These are phyloP conservation scores for Gloeopeniophorella convolvens DNA, from an alignment of 768 basidiomycete genomes.

Conservation along the genomic window DNA sequence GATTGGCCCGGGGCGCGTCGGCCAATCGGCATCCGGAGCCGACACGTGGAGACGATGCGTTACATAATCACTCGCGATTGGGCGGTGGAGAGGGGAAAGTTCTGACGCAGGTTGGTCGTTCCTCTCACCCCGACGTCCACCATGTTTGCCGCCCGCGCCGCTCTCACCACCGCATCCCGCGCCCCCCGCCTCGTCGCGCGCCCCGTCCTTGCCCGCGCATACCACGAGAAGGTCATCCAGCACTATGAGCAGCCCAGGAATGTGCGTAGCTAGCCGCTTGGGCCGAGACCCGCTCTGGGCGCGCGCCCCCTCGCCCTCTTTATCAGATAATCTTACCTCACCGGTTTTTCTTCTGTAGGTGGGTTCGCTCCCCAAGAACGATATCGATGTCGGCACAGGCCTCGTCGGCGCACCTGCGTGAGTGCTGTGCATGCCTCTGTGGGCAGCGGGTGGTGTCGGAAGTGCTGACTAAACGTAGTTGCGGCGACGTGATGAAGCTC, in stretches of 20 bases:
- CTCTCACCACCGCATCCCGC: conserved; percentile 41
- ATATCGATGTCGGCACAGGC: conserved; percentile 90
- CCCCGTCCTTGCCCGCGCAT: conserved; percentile 59
- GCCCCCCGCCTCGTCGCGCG: conserved; percentile 35
- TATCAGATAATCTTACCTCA: conserved; percentile 53
- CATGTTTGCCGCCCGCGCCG: conserved; percentile 62
- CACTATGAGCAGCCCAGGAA: conserved; percentile 98
- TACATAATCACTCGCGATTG: conserved; percentile 2
- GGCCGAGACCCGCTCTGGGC: conserved; percentile 26
- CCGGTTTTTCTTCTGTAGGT: conserved; percentile 48
- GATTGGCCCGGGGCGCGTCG: not conserved
- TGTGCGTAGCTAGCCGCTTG: conserved; percentile 42
- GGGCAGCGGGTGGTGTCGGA: conserved; percentile 15
- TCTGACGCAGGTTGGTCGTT: not conserved
- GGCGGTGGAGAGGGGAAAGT: not conserved
- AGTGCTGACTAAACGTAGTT: conserved; percentile 41
- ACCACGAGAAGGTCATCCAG: conserved; percentile 95
- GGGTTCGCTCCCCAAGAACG: conserved; percentile 89
- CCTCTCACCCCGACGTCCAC: conserved; percentile 32
- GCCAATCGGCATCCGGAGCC: not conserved
- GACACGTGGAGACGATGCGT: not conserved
- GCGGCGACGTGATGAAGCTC: conserved; percentile 99
- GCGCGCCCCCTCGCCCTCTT: conserved; percentile 29
- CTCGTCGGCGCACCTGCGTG: conserved; percentile 97
- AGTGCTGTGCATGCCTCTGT: conserved; percentile 28